Conservation (phyloP, 2,329 filamentous ascomycete genomes). For the Alternaria conjuncta region DNA sequence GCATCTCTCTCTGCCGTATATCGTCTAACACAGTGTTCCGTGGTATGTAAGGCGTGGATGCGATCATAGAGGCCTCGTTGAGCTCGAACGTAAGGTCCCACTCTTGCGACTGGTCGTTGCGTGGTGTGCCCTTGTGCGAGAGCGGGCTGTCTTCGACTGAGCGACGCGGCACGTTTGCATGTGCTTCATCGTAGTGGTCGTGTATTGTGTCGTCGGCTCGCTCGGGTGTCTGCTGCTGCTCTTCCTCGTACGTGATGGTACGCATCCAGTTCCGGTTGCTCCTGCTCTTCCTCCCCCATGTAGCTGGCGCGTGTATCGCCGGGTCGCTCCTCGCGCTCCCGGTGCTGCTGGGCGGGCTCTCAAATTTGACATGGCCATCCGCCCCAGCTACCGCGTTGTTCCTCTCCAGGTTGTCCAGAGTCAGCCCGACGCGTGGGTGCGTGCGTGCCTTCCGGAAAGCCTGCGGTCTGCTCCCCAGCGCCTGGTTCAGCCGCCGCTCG, state of each 20-base stretch:
- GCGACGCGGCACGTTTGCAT: slow-evolving; percentile 48
- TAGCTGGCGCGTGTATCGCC: slow-evolving; percentile 52
- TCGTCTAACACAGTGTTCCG: slow-evolving; percentile 52
- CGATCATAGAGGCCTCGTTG: slow-evolving; percentile 54
- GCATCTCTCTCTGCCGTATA: slow-evolving; percentile 52
- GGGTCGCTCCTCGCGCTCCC: slow-evolving; percentile 49
- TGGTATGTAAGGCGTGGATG: slow-evolving; percentile 56
- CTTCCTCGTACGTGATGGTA: slow-evolving; percentile 43
- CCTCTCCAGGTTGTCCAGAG: slow-evolving; percentile 53
- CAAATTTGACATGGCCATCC: slow-evolving; percentile 24
- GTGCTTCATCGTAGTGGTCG: slow-evolving; percentile 17
- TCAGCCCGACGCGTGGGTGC: slow-evolving; percentile 49
- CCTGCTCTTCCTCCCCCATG: slow-evolving; percentile 57
- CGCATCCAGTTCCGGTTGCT: slow-evolving; percentile 52
- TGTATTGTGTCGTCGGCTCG: slow-evolving; percentile 26
- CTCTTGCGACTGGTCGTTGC: slow-evolving; percentile 24
- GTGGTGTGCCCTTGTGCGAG: slow-evolving; percentile 46
- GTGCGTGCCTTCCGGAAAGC: slow-evolving; percentile 54
- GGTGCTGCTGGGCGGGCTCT: slow-evolving; percentile 46
- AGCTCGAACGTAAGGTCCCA: slow-evolving; percentile 54
- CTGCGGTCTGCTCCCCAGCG: slow-evolving; percentile 39
- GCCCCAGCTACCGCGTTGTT: slow-evolving; percentile 30
- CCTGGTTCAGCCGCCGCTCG: slow-evolving; percentile 48
- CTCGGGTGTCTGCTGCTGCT: slow-evolving; percentile 16
- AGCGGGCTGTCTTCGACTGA: slow-evolving; percentile 53